Evolutionary conservation across 2,329 filamentous ascomycete species (phyloP).

Genomic region (Verticillium longisporum): DNA sequence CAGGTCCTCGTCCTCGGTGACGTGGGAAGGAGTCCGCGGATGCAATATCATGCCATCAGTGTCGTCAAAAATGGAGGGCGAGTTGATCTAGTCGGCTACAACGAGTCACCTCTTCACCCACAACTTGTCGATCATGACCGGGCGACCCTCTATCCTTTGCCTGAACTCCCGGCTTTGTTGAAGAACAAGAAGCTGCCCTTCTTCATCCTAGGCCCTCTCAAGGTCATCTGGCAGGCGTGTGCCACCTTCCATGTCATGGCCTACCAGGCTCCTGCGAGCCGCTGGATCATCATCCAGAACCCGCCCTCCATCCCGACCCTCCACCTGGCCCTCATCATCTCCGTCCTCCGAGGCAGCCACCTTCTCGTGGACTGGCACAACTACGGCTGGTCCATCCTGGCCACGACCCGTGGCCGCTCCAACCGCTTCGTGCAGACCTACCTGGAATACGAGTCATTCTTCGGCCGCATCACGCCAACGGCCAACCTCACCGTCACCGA

Average conservation of each 20-base stretch:
- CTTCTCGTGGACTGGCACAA: constrained; percentile 98
- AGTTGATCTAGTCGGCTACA: constrained; percentile 84
- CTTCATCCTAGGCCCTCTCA: constrained; percentile 69
- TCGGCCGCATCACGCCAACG: constrained; percentile 60
- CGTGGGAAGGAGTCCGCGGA: constrained; percentile 90
- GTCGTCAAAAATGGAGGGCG: constrained; percentile 73
- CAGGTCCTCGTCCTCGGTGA: constrained; percentile 92
- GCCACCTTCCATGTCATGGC: constrained; percentile 65
- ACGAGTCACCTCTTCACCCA: constrained; percentile 78
- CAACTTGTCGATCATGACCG: constrained; percentile 62
- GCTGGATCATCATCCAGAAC: constrained; percentile 91
- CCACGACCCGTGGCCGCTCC: constrained; percentile 43
- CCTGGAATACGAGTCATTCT: constrained; percentile 66
- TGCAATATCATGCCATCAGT: constrained; percentile 97
- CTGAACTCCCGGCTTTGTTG: constrained; percentile 59
- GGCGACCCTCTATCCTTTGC: constrained; percentile 66
- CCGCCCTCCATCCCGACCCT: constrained; percentile 92
- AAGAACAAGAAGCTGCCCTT: constrained; percentile 69
- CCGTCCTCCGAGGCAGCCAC: constrained; percentile 69
- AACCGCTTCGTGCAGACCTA: constrained; percentile 77
- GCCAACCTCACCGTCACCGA: constrained; percentile 83
- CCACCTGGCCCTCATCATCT: constrained; percentile 64
- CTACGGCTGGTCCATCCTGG: constrained; percentile 92
- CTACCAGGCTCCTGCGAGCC: constrained; percentile 65
- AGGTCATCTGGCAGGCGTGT: constrained; percentile 76